A percentile compares a stretch with the other conserved stretches of the same genome.
Conservation (phyloP, 148 eudicot species). For the Cornus florida region DNA sequence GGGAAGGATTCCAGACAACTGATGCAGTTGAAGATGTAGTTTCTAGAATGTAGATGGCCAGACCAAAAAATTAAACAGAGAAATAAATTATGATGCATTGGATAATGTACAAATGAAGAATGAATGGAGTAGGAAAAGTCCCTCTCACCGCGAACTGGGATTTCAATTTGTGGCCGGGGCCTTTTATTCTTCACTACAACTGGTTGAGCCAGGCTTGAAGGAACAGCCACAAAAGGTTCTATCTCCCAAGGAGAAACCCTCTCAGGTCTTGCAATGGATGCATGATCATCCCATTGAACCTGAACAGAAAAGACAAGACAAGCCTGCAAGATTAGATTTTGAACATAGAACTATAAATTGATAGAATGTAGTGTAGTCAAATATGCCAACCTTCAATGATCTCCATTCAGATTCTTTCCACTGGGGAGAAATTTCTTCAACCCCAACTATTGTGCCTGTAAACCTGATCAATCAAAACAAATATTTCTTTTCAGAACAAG, state of each 20-base stretch:
- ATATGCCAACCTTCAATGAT: slow-evolving; percentile 61
- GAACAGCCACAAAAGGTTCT: slow-evolving; percentile 66
- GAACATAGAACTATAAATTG: not conserved
- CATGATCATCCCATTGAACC: slow-evolving; percentile 98
- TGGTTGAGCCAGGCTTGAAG: slow-evolving; percentile 44
- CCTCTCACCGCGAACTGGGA: slow-evolving; percentile 54
- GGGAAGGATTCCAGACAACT: slow-evolving; percentile 52
- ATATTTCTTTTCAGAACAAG: not conserved
- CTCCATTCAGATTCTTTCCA: slow-evolving; percentile 92
- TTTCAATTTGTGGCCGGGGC: slow-evolving; percentile 58
- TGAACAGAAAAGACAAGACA: slow-evolving; percentile 16
- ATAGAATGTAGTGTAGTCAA: not conserved
- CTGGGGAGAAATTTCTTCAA: slow-evolving; percentile 65
- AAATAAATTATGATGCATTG: not conserved
- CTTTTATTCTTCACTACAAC: slow-evolving; percentile 55
- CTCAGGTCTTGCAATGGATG: slow-evolving; percentile 77
- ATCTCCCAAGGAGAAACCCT: slow-evolving; percentile 97
- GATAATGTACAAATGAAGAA: not conserved
- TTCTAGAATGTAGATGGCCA: slow-evolving; percentile 31
- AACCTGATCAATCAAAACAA: slow-evolving; percentile 48
- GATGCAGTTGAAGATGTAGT: slow-evolving; percentile 42
- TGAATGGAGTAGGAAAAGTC: slow-evolving; percentile 3
- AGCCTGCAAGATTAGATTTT: not conserved
- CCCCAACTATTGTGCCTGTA: slow-evolving; percentile 85
- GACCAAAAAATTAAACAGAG: not conserved